Evolutionary conservation across 2,329 filamentous ascomycete genomes (phyloP), one percentile per base, ranked within the genome.

Genomic region (Penicillium corylophilum): DNA sequence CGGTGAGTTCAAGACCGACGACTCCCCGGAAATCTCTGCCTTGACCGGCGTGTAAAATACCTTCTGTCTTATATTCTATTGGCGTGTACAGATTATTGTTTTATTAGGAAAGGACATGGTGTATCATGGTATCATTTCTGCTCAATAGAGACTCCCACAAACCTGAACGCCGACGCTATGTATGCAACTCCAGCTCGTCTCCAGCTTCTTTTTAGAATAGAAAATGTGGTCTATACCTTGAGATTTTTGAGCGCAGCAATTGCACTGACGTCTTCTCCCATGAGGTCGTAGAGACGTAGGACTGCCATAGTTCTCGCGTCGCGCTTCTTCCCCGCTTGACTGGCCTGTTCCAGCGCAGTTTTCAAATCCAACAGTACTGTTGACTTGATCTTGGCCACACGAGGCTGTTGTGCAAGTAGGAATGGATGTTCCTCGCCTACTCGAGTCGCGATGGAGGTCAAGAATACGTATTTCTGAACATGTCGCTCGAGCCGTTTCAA

Each of bases 1-100:
- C 68, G 93, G 92, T 51, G 84, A 87, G 48, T 88, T 94, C 71
- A 84, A 76, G 64, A 79, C 86, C 47, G 77, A 80, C 4, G 79
- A 83, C 53, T 83, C 83, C 54, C 76, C 74, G 44, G 70, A 87
- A 43, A 76, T 77, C 40, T 74, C 80, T 23, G 78, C 68, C 50
- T 64, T 77, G 59, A 68, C 67, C 31, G 73, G 72, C 55, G 45
- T 69, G 64, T 76, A 72, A 72, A 64, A 68, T 68, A 70, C 54
- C 84, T 83, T 78, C 82, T 80, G 62, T 53, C 55, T 64, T 53
- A 58, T 55, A 56, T 56, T 57, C 60, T 54, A 48, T 59, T 65
- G 62, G 59, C 61, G 56, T 72, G 64, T 73, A 69, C 65, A 71
- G 67, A 73, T 66, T 65, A 38, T 71, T 71, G 70, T 73, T 70